A percentile compares a stretch with the other conserved stretches of the same genome.
These are phyloP conservation scores for Pseudocercospora vitis DNA, from an alignment of 2,329 filamentous ascomycete genomes.

Conservation along the genomic window DNA sequence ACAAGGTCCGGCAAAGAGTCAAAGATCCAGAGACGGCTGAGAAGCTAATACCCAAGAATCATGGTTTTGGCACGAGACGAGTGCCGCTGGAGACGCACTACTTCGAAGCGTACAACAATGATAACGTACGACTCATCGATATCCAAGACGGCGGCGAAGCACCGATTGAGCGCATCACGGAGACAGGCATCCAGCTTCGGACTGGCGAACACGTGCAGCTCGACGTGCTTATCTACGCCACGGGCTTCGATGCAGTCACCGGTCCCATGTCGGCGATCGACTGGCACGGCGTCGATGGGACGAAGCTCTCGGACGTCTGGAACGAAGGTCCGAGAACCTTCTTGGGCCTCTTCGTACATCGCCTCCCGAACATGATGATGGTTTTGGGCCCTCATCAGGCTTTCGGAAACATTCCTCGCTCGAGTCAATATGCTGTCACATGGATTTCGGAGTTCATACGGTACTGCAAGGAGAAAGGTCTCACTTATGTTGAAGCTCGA, in stretches of 20 bases:
- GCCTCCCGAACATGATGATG: conserved; percentile 41
- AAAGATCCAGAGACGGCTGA: conserved; percentile 47
- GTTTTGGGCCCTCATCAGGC: conserved; percentile 43
- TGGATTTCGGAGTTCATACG: conserved; percentile 18
- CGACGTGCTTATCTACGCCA: conserved; percentile 42
- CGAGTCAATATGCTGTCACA: conserved; percentile 34
- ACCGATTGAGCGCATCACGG: conserved; percentile 45
- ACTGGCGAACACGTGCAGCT: conserved; percentile 43
- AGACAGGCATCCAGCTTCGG: conserved; percentile 42
- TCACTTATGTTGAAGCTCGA: conserved; percentile 12
- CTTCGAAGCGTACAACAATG: conserved; percentile 51
- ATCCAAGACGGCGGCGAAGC: conserved; percentile 46
- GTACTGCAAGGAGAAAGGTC: conserved; percentile 8
- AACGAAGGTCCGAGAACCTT: conserved; percentile 40
- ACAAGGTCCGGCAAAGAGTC: conserved; percentile 47
- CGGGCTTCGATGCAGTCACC: conserved; percentile 41
- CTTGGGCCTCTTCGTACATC: conserved; percentile 35
- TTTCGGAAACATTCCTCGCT: conserved; percentile 42
- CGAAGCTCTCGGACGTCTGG: conserved; percentile 39
- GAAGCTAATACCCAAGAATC: conserved; percentile 55
- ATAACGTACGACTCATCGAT: conserved; percentile 50
- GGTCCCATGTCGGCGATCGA: conserved; percentile 35
- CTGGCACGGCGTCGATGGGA: conserved; percentile 28
- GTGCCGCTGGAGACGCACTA: conserved; percentile 49
- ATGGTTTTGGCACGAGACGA: conserved; percentile 34